Conservation (phyloP, 345 rosid genomes). For the Chamaenerion angustifolium region DNA sequence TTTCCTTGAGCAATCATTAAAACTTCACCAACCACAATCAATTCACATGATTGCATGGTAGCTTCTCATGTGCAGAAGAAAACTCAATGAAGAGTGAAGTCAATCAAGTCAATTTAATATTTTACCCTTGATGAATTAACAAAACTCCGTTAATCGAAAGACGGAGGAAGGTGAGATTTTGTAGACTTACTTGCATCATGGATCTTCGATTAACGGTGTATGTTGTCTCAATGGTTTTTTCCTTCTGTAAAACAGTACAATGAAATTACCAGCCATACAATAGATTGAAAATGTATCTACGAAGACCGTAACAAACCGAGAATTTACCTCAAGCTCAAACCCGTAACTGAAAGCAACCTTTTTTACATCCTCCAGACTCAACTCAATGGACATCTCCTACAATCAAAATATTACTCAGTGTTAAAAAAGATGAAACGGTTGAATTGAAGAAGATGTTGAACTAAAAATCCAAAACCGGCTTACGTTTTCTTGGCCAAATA, state of each 20-base stretch:
- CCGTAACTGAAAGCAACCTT: conserved; percentile 65
- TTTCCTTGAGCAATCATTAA: no score
- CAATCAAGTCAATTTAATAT: no score
- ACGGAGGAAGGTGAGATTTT: neutral
- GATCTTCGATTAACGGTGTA: conserved; percentile 73
- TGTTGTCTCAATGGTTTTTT: conserved; percentile 60
- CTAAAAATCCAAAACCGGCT: conserved; percentile 6
- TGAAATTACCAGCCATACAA: neutral
- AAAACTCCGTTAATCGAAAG: no score
- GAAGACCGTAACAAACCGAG: no score
- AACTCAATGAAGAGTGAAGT: no score
- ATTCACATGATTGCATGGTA: no score
- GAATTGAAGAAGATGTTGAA: neutral
- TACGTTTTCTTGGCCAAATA: conserved; percentile 72
- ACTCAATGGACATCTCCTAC: conserved; percentile 92
- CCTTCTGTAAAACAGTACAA: conserved; percentile 4
- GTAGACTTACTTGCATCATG: conserved; percentile 80
- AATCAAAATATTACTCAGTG: neutral
- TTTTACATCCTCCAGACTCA: conserved; percentile 93
- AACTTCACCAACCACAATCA: no score
- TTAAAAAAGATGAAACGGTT: no score
- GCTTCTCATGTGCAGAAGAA: no score
- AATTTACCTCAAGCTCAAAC: conserved; percentile 45
- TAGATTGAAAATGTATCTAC: no score
- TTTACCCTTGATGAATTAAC: no score